Conservation (phyloP, 2,329 filamentous ascomycete genomes). For the Colletotrichum tofieldiae region DNA sequence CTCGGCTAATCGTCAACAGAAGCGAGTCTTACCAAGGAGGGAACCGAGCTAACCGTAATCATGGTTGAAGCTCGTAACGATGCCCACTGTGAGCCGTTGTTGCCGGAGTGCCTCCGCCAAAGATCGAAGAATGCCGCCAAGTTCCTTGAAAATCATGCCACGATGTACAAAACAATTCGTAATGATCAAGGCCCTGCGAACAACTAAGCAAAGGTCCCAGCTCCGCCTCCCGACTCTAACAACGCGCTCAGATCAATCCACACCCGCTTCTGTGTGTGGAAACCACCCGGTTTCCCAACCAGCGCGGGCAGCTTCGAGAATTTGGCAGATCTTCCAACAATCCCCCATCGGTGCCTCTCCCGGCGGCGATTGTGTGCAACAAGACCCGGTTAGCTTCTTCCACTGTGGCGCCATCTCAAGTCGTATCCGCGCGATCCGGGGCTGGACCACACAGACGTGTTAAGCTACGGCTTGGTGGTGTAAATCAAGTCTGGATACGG, state of each 20-base stretch:
- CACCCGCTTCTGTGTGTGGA: no score
- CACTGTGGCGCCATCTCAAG: slow-evolving; percentile 42
- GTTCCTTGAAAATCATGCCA: no score
- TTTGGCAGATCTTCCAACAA: slow-evolving; percentile 11
- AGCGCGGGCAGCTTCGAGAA: no score
- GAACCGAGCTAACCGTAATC: background rate
- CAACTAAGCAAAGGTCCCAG: no score
- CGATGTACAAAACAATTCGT: no score
- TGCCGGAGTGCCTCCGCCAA: background rate
- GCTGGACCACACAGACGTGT: background rate
- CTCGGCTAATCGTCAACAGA: background rate
- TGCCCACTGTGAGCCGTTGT: background rate
- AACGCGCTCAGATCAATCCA: no score
- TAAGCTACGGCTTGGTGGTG: slow-evolving; percentile 45
- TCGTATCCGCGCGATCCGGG: background rate
- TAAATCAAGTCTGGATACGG: background rate
- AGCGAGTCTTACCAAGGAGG: background rate
- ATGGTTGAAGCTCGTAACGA: background rate
- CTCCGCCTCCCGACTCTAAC: no score
- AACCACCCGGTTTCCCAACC: no score
- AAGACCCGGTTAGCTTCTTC: slow-evolving; percentile 50
- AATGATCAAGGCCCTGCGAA: no score
- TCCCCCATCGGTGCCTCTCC: no score
- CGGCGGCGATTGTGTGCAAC: slow-evolving; percentile 30
- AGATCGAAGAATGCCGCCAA: background rate